Percentiles rank a stretch among this genome's conserved stretches.
phyloP scores from a whole-genome alignment of 176 grass and related monocot genomes.

The Eremochloa ophiuroides region DNA sequence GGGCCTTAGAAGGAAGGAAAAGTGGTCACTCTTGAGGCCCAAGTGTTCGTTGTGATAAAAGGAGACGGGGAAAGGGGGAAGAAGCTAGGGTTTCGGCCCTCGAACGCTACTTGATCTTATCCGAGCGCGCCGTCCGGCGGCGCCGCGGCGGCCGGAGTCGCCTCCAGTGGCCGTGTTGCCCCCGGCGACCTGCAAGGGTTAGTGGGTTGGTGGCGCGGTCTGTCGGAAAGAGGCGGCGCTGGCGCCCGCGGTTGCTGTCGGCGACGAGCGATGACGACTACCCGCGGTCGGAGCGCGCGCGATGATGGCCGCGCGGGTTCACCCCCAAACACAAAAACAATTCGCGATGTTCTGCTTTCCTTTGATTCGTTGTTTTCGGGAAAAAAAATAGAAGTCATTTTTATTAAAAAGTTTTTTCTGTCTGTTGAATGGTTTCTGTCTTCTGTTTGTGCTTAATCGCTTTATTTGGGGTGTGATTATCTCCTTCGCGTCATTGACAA shows the following conservation, averaged over 20 bases:
- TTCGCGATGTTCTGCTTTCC: neutral
- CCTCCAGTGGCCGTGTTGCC: neutral
- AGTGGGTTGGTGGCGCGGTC: slow-evolving; percentile 15
- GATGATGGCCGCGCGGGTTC: slow-evolving; percentile 49
- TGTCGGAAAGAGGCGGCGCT: neutral
- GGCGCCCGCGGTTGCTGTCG: neutral
- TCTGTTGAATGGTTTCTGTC: neutral
- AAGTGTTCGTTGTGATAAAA: slow-evolving; percentile 2
- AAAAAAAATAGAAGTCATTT: neutral
- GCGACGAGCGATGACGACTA: slow-evolving; percentile 43
- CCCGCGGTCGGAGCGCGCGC: slow-evolving; percentile 48
- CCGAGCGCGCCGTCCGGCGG: slow-evolving; percentile 28
- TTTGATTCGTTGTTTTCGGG: neutral
- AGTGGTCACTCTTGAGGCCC: neutral
- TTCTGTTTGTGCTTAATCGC: neutral
- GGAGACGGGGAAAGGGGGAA: neutral
- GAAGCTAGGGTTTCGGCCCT: slow-evolving; percentile 38
- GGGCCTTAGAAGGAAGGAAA: neutral
- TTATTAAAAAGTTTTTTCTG: neutral
- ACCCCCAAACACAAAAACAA: neutral
- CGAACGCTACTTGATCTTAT: slow-evolving; percentile 58
- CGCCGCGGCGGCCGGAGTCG: slow-evolving; percentile 16
- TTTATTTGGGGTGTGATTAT: neutral
- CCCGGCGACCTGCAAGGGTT: neutral
- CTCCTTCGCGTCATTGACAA: neutral